These are phyloP conservation scores for Euphorbia corollata DNA, from an alignment of 441 rosid species.

Conservation along the genomic window DNA sequence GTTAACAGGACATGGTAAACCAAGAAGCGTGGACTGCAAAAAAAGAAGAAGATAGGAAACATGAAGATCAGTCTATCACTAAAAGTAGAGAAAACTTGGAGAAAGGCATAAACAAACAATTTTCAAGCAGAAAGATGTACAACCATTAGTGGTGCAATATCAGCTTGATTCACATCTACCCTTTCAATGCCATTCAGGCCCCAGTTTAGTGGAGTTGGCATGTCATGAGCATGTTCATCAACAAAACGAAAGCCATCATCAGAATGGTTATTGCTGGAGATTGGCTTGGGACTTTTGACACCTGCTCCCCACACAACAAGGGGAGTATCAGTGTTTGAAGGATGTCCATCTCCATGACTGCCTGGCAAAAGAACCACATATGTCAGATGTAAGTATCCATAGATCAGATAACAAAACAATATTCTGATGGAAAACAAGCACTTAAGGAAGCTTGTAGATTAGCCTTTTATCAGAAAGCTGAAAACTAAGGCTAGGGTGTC, in stretches of 20 bases:
- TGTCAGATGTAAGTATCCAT: slow-evolving; percentile 18
- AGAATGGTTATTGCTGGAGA: slow-evolving; percentile 35
- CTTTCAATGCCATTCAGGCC: slow-evolving; percentile 73
- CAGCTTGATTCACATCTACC: slow-evolving; percentile 97
- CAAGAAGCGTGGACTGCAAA: slow-evolving; percentile 88
- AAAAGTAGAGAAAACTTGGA: slow-evolving; percentile 17
- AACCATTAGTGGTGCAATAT: slow-evolving; percentile 94
- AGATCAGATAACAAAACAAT: slow-evolving; percentile 9
- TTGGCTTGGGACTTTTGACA: slow-evolving; percentile 54
- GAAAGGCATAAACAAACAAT: slow-evolving; percentile 14
- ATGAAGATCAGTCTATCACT: slow-evolving; percentile 10
- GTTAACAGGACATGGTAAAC: slow-evolving; percentile 84
- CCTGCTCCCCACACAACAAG: slow-evolving; percentile 99
- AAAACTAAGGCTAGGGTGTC: slow-evolving; percentile 6
- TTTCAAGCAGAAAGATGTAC: slow-evolving; percentile 18
- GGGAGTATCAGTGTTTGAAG: slow-evolving; percentile 90
- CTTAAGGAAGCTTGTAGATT: background rate
- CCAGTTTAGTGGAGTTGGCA: slow-evolving; percentile 81
- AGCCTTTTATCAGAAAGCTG: background rate
- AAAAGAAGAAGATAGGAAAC: slow-evolving; percentile 21
- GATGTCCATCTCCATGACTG: slow-evolving; percentile 98
- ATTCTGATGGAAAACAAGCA: slow-evolving; percentile 11
- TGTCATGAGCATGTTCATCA: slow-evolving; percentile 85
- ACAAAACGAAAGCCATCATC: slow-evolving; percentile 54
- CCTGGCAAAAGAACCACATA: slow-evolving; percentile 36